phyloP scores from a whole-genome alignment of 768 basidiomycete species.

The Tephrocybe sp. region DNA sequence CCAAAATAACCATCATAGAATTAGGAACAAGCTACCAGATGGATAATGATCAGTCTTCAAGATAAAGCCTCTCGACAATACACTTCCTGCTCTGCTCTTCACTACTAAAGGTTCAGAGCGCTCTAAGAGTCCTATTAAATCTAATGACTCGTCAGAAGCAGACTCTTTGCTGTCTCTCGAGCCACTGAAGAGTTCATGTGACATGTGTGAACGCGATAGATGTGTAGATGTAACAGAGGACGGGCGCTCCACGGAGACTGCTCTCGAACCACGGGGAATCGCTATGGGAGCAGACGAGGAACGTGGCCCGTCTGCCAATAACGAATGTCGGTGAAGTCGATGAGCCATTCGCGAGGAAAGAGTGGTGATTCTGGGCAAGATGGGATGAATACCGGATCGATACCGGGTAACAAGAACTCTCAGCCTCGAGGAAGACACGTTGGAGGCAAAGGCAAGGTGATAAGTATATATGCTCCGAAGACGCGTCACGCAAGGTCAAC shows the following conservation, averaged over 20 bases:
- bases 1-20: background rate
- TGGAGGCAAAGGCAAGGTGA: background rate
- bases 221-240: conserved; percentile 11
- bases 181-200: conserved; percentile 9
- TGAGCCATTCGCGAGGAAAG: conserved; percentile 14
- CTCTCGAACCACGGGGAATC: conserved; percentile 14
- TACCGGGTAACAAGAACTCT: background rate
- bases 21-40: conserved; percentile 45
- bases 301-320: conserved; percentile 11
- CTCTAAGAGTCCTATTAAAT: conserved; percentile 61
- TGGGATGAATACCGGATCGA: background rate
- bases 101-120: conserved; percentile 73
- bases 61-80: conserved; percentile 85
- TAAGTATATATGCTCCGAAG: no score
- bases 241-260: conserved; percentile 12
- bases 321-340: conserved; percentile 7
- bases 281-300: conserved; percentile 16
- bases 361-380: background rate
- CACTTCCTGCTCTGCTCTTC: conserved; percentile 79
- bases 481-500: no score
- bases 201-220: conserved; percentile 8
- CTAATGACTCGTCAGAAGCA: conserved; percentile 35
- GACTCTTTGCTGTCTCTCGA: conserved; percentile 13
- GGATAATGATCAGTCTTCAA: conserved; percentile 92
- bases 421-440: conserved; percentile 12